Conservation (phyloP, 345 rosid species). For the Raphanus sativus region DNA sequence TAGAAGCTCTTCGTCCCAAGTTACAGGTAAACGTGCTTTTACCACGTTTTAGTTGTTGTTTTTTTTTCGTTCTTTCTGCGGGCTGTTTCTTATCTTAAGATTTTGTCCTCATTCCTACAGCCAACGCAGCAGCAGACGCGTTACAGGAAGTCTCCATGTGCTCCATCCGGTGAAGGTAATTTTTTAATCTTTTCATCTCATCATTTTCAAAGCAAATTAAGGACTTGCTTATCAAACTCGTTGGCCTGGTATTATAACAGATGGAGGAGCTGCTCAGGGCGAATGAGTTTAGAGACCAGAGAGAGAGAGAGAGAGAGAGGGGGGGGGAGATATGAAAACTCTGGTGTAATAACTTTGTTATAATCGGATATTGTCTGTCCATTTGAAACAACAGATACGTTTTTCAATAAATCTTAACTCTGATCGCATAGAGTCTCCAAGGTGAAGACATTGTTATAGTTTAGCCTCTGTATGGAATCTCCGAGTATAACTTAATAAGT, state of each 20-base stretch:
- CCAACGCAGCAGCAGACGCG: constrained; percentile 98
- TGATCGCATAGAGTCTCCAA: constrained; percentile 17
- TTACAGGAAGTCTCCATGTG: constrained; percentile 90
- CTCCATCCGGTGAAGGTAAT: constrained; percentile 86
- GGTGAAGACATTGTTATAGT: not conserved
- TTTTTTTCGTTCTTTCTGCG: not conserved
- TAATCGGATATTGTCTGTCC: constrained; percentile 19
- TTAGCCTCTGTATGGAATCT: constrained; percentile 1
- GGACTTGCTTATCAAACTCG: not conserved
- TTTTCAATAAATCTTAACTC: constrained; percentile 16
- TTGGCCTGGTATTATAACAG: constrained; percentile 38
- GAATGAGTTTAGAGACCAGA: constrained; percentile 49
- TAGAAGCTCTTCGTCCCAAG: constrained; percentile 98
- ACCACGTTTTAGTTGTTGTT: not conserved
- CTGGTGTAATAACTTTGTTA: constrained; percentile 33
- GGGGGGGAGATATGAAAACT: constrained; percentile 22
- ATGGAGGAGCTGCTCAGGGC: constrained; percentile 59
- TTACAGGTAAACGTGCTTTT: constrained; percentile 62
- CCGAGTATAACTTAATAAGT: not conserved
- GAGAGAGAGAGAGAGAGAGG: constrained; percentile 38
- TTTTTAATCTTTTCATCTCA: not conserved
- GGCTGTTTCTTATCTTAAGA: not conserved
- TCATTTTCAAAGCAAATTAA: not conserved
- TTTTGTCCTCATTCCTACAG: constrained; percentile 39
- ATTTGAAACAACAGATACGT: constrained; percentile 18